Evolutionary conservation across 306 rosid species (phyloP).

Genomic region (Pyrus communis): DNA sequence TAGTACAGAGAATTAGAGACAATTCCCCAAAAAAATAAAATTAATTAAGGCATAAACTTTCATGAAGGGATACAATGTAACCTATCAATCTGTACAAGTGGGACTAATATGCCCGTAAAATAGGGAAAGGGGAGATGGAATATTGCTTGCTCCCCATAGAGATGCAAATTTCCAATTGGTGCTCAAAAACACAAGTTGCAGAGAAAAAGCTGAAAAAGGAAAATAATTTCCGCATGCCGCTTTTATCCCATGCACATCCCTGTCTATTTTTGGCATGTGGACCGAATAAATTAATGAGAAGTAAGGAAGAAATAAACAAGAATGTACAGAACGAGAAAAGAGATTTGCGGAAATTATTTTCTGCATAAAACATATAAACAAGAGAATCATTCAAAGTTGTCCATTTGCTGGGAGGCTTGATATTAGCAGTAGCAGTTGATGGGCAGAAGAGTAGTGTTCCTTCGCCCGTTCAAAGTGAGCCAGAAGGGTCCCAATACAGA

Average conservation of each 20-base stretch:
- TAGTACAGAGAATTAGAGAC: neutral
- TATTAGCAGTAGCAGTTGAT: slow-evolving; percentile 19
- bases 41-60: neutral
- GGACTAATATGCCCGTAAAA: slow-evolving; percentile 9
- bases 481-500: slow-evolving; percentile 30
- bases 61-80: neutral
- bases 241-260: neutral
- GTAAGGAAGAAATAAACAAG: neutral
- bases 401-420: slow-evolving; percentile 46
- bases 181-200: slow-evolving; percentile 27
- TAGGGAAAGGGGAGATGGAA: slow-evolving; percentile 14
- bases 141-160: slow-evolving; percentile 17
- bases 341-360: too few relatives aligned
- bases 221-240: neutral
- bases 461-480: slow-evolving; percentile 38
- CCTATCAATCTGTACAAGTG: neutral
- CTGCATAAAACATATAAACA: slow-evolving; percentile 13
- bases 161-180: slow-evolving; percentile 29
- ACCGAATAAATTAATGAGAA: neutral
- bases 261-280: neutral
- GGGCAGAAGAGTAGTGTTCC: slow-evolving; percentile 23
- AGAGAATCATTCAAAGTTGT: slow-evolving; percentile 43
- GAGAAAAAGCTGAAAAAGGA: slow-evolving; percentile 3
- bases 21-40: neutral
- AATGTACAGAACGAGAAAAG: too few relatives aligned